Conservation (phyloP, 2,329 filamentous ascomycete genomes). For the Rhinocladiella similis region DNA sequence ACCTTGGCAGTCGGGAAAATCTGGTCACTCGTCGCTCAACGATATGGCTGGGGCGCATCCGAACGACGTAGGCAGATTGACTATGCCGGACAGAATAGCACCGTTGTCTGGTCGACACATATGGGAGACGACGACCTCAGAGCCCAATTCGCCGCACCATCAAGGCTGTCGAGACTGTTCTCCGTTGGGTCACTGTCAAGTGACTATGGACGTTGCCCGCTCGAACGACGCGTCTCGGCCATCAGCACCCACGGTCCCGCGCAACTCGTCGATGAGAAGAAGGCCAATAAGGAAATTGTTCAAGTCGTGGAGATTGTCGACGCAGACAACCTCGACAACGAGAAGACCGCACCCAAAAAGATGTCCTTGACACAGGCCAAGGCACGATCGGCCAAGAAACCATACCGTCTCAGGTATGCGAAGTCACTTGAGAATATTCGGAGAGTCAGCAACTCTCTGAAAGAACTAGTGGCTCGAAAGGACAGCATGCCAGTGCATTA, state of each 20-base stretch:
- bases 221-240: slow-evolving; percentile 11
- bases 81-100: slow-evolving; percentile 19
- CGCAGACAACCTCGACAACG: background rate
- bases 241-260: background rate
- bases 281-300: background rate
- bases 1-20: slow-evolving; percentile 4
- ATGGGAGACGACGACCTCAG: slow-evolving; percentile 21
- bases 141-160: slow-evolving; percentile 14
- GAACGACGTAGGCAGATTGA: slow-evolving; percentile 6
- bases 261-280: background rate
- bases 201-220: slow-evolving; percentile 15
- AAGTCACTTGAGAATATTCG: background rate
- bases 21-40: slow-evolving; percentile 5
- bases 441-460: background rate
- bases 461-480: background rate
- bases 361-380: background rate
- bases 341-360: background rate
- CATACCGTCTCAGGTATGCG: background rate
- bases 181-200: slow-evolving; percentile 20
- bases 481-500: background rate
- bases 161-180: slow-evolving; percentile 18
- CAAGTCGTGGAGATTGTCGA: slow-evolving; percentile 3
- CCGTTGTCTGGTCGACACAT: slow-evolving; percentile 19
- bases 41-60: background rate
- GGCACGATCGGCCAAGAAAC: background rate